These are phyloP conservation scores for Wickerhamia fluorescens DNA, from an alignment of 805 yeast genomes.

Conservation along the genomic window DNA sequence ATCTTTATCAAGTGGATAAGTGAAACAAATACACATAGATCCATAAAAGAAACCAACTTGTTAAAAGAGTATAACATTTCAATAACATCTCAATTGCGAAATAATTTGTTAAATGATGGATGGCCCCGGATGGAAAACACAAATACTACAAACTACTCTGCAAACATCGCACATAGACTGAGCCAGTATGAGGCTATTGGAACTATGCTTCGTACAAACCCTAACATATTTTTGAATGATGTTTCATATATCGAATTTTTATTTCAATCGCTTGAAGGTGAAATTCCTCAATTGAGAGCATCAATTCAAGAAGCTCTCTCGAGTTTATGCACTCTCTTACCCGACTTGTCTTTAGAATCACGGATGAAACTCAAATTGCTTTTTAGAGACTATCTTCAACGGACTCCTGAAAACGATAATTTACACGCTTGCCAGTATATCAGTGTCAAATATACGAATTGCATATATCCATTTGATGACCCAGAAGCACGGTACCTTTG, in stretches of 20 bases:
- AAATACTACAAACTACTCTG: conserved; percentile 29
- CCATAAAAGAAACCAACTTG: conserved; percentile 3
- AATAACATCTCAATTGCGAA: conserved; percentile 48
- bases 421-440: conserved; percentile 52
- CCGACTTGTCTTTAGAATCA: conserved; percentile 28
- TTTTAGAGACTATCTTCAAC: conserved; percentile 26
- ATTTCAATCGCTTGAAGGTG: conserved; percentile 63
- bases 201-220: conserved; percentile 45
- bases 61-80: conserved; percentile 27
- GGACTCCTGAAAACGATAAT: conserved; percentile 9
- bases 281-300: conserved; percentile 52
- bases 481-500: conserved; percentile 61
- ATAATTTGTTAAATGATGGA: conserved; percentile 47
- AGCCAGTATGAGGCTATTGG: conserved; percentile 77
- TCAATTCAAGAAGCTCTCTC: conserved; percentile 69
- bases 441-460: conserved; percentile 57
- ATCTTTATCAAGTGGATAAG: conserved; percentile 60
- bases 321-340: conserved; percentile 45
- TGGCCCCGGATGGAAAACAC: conserved; percentile 45
- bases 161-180: conserved; percentile 42
- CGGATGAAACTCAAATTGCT: conserved; percentile 35
- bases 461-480: conserved; percentile 61
- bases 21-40: conserved; percentile 5
- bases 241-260: conserved; percentile 55
- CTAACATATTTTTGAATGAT: conserved; percentile 35